A percentile compares a stretch with the other conserved stretches of the same genome.
Conservation (phyloP, 495 filamentous ascomycete species). For the Podospora anserina region DNA sequence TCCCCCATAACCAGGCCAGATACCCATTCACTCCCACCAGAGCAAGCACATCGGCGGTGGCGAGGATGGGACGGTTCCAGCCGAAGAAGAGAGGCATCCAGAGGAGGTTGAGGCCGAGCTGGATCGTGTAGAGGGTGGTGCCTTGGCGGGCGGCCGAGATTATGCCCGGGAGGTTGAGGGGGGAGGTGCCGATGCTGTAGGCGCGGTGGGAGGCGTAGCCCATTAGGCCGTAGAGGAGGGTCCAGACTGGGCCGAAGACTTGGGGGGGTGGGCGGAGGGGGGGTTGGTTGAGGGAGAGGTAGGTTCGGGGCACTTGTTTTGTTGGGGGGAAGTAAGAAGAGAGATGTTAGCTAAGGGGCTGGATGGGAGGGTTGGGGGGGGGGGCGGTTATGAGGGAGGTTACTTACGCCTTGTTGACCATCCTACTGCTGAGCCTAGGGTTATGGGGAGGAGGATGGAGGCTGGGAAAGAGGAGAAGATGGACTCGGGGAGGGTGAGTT, state of each 20-base stretch:
- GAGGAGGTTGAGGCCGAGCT: constrained; percentile 76
- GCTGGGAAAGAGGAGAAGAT: constrained; percentile 64
- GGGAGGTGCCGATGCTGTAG: constrained; percentile 52
- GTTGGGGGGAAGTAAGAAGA: constrained; percentile 41
- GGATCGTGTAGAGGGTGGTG: constrained; percentile 74
- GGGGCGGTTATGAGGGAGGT: constrained; percentile 3
- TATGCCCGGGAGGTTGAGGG: constrained; percentile 27
- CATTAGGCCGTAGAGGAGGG: constrained; percentile 80
- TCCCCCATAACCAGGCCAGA: constrained; percentile 68
- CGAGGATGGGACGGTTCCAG: constrained; percentile 63
- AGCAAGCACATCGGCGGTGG: constrained; percentile 70
- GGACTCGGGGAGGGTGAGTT: constrained; percentile 60
- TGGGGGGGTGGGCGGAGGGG: constrained; percentile 73
- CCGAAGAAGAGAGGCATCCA: constrained; percentile 97
- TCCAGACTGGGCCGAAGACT: constrained; percentile 86
- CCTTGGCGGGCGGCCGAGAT: constrained; percentile 50
- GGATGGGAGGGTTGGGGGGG: background rate
- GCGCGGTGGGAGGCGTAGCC: constrained; percentile 79
- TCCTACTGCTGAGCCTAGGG: constrained; percentile 61
- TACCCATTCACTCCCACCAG: constrained; percentile 67
- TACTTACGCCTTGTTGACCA: constrained; percentile 55
- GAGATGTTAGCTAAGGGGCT: background rate
- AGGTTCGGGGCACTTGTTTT: constrained; percentile 52
- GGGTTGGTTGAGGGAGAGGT: constrained; percentile 70
- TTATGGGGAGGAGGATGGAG: constrained; percentile 66